A percentile compares a stretch with the other conserved stretches of the same genome.
These are phyloP conservation scores for Ochromonas danica DNA, from an alignment of 108 stramenopile species.

Conservation along the genomic window DNA sequence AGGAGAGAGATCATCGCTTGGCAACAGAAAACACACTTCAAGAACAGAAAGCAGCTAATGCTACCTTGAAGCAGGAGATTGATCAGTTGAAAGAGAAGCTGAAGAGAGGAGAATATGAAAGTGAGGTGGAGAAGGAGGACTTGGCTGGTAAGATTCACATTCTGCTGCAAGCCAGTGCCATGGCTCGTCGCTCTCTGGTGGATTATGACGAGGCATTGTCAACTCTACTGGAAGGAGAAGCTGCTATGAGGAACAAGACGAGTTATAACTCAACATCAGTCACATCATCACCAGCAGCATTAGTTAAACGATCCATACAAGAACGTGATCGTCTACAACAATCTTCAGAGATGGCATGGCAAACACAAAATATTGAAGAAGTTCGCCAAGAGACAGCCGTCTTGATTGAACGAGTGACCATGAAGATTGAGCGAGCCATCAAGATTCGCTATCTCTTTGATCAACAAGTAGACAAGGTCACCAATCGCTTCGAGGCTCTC, in stretches of 20 bases:
- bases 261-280: too few species aligned
- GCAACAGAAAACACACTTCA: neutral
- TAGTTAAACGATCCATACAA: neutral
- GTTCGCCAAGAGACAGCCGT: neutral
- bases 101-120: neutral
- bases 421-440: conserved; percentile 8
- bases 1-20: too few species aligned
- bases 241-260: too few species aligned
- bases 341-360: conserved; percentile 6
- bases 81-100: neutral
- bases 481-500: neutral
- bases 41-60: neutral
- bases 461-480: neutral
- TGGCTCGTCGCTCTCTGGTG: neutral
- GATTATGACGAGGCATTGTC: neutral
- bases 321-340: neutral
- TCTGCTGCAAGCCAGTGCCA: neutral
- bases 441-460: conserved; percentile 18
- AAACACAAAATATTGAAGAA: conserved; percentile 9
- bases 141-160: neutral
- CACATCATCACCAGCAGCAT: too few species aligned
- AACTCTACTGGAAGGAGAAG: neutral
- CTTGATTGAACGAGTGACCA: conserved; percentile 16
- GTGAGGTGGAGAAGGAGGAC: neutral
- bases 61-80: neutral